These are phyloP conservation scores for Pestalotiopsis sp. DNA, from an alignment of 2,329 filamentous ascomycete species.

Conservation along the genomic window DNA sequence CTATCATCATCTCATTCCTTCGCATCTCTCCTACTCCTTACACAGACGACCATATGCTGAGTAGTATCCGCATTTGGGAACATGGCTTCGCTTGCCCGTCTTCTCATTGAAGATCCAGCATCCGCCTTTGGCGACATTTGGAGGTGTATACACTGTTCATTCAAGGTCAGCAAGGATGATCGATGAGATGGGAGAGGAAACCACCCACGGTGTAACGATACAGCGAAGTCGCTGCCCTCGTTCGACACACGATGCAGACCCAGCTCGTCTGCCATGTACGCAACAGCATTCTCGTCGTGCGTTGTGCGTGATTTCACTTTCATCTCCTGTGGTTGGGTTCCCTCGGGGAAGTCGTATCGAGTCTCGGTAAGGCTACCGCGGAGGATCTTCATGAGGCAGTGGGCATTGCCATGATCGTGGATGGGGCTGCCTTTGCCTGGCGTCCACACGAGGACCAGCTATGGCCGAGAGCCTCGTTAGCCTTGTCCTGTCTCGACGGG, in stretches of 20 bases:
- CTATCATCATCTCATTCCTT: slow-evolving; percentile 2
- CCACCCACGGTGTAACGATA: slow-evolving; percentile 75
- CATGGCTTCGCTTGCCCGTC: slow-evolving; percentile 74
- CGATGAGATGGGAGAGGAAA: slow-evolving; percentile 8
- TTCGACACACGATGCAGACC: slow-evolving; percentile 86
- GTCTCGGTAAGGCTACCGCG: slow-evolving; percentile 80
- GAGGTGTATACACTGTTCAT: slow-evolving; percentile 74
- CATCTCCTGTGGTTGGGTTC: slow-evolving; percentile 57
- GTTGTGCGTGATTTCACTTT: slow-evolving; percentile 67
- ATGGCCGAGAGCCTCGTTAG: slow-evolving; percentile 25
- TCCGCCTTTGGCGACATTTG: slow-evolving; percentile 81
- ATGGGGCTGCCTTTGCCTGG: slow-evolving; percentile 83
- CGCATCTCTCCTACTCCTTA: slow-evolving; percentile 28
- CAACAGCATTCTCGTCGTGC: slow-evolving; percentile 73
- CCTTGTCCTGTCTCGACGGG: slow-evolving; percentile 4
- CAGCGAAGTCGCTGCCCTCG: slow-evolving; percentile 72
- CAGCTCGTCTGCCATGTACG: slow-evolving; percentile 90
- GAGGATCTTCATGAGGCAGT: slow-evolving; percentile 91
- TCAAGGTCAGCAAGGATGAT: slow-evolving; percentile 18
- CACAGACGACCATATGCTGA: slow-evolving; percentile 62
- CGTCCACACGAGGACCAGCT: slow-evolving; percentile 89
- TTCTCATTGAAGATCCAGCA: slow-evolving; percentile 80
- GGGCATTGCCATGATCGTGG: slow-evolving; percentile 86
- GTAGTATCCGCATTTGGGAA: slow-evolving; percentile 73
- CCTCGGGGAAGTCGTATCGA: slow-evolving; percentile 72